phyloP scores from a whole-genome alignment of 2,329 filamentous ascomycete genomes.

The Fusarium incarnatum region DNA sequence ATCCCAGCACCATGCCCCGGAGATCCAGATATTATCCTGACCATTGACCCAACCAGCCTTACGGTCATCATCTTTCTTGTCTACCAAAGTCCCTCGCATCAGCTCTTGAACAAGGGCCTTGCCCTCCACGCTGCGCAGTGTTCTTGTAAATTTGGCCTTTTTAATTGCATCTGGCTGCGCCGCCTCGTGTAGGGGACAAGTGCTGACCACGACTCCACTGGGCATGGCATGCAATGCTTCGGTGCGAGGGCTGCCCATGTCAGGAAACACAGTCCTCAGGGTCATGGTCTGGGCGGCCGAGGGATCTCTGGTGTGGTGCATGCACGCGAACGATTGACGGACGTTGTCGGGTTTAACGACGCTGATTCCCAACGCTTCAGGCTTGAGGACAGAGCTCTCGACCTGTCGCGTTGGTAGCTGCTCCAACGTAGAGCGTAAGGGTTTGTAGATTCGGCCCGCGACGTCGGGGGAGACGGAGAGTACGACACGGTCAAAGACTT shows the following conservation, averaged over 20 bases:
- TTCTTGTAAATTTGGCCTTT: slow-evolving; percentile 63
- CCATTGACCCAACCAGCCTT: slow-evolving; percentile 64
- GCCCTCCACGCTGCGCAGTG: slow-evolving; percentile 62
- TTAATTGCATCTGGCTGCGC: slow-evolving; percentile 57
- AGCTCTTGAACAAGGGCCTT: slow-evolving; percentile 60
- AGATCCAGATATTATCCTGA: slow-evolving; percentile 64
- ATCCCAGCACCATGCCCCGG: slow-evolving; percentile 73
- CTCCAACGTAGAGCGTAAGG: slow-evolving; percentile 52
- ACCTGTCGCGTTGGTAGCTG: slow-evolving; percentile 62
- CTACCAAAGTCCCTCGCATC: slow-evolving; percentile 47
- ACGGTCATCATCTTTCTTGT: slow-evolving; percentile 11
- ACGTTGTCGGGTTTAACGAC: slow-evolving; percentile 16
- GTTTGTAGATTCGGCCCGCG: slow-evolving; percentile 60
- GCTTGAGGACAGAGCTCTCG: slow-evolving; percentile 58
- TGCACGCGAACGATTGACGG: slow-evolving; percentile 35
- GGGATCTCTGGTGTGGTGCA: slow-evolving; percentile 44
- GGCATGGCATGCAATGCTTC: slow-evolving; percentile 65
- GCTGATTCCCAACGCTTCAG: background rate
- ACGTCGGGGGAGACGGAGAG: slow-evolving; percentile 67
- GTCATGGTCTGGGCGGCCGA: slow-evolving; percentile 50
- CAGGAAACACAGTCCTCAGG: slow-evolving; percentile 52
- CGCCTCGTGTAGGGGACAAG: slow-evolving; percentile 56
- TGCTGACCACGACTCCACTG: slow-evolving; percentile 64
- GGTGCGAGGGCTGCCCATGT: slow-evolving; percentile 50
- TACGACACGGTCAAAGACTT: slow-evolving; percentile 63